Evolutionary conservation across 1,284 basidiomycete genomes (phyloP).

Genomic region (Ganoderma boninense): DNA sequence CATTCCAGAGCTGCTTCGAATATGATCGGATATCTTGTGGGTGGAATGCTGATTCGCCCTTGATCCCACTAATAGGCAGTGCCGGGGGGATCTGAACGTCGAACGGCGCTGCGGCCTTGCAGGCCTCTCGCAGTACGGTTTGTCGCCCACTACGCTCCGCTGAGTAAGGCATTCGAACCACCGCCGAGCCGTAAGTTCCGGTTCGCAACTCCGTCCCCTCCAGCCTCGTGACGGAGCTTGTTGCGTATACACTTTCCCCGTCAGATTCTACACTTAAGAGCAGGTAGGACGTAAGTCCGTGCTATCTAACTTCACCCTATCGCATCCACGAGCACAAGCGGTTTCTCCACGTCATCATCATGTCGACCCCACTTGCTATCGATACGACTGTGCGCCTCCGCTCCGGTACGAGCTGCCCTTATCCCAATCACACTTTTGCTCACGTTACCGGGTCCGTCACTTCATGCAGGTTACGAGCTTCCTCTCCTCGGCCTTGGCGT

Average conservation of each 20-base stretch:
- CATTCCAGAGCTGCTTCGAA: not conserved
- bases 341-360: not conserved
- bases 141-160: not conserved
- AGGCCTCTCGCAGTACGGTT: too few relatives aligned
- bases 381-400: slow-evolving; percentile 1
- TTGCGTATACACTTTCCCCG: not conserved
- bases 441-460: too few relatives aligned
- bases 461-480: not conserved
- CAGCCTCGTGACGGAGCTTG: not conserved
- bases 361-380: slow-evolving; percentile 1
- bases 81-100: not conserved
- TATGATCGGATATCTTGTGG: not conserved
- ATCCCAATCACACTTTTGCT: not conserved
- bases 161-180: not conserved
- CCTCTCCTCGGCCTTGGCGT: slow-evolving; percentile 79
- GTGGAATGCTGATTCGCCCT: not conserved
- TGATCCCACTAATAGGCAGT: not conserved
- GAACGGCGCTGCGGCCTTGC: not conserved
- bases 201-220: not conserved
- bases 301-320: not conserved
- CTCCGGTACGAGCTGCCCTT: not conserved
- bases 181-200: not conserved
- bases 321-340: not conserved
- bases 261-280: not conserved
- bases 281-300: not conserved